Base-by-base conservation (phyloP, 352 stramenopile species). In the Phytophthora uliginosa region DNA sequence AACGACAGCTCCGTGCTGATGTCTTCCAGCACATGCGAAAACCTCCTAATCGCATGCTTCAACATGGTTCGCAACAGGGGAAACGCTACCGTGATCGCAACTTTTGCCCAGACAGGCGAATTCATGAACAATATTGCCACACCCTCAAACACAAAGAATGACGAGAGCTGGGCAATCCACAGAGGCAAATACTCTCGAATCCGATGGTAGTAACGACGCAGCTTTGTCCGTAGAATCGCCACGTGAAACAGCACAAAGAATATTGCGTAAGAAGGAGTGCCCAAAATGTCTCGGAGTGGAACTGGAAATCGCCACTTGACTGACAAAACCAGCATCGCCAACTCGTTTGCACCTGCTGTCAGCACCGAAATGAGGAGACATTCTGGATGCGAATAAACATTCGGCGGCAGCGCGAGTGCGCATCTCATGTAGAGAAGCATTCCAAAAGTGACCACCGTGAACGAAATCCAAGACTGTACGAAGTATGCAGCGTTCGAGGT, bases 1-100 rank as follows among this genome's bases (percentile, higher is more conserved):
- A 85, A 59, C 22, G 72, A 76, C 31, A 79, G 54, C 54, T 85
- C 74, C 5, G 75, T 83, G 24, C 55, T 78, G 22, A 85, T 58
- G 60, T 81, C 78, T 22, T 50, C 40, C 13, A 85, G 59, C 10
- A 63, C 57, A 13, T 66, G 48, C 8, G 69, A 59, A 50, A 76
- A 69, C 9, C 18, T 57, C 66, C 75, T 75, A 7, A 79, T 55
- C 7, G 42, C 22, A n/a, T 59, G 63, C 52, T 79, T 79, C 28
- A 79, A 28, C 2, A 53, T 7, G 0, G 63, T 47, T 28, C 74
- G 70, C 13, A 83, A 28, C 17, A 71, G 38, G n/a, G 45, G 74
- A 17, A 80, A 77, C 0, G 17, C 20, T n/a, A 77, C 18, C 3
- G 78, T 63, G 42, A 82, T 69, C 2, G 71, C 28, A 13, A 73